Percentiles rank a stretch among this genome's conserved stretches.
Evolutionary conservation across 495 filamentous ascomycete species (phyloP).

Genomic region (Lentithecium fluviatile): DNA sequence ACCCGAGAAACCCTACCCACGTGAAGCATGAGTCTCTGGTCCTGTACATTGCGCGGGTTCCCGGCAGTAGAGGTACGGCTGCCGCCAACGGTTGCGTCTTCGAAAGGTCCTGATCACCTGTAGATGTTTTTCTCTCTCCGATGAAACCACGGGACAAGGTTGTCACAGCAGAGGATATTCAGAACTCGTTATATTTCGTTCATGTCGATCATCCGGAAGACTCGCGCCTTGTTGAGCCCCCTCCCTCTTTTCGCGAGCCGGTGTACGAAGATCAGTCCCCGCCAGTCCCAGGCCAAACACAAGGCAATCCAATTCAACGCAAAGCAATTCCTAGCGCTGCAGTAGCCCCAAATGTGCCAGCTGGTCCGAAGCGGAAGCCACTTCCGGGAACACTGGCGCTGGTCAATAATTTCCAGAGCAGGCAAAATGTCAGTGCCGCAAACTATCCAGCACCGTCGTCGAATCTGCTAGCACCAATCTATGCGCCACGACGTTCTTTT

Average conservation of each 20-base stretch:
- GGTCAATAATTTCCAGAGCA: slow-evolving; percentile 4
- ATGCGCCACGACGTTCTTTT: neutral
- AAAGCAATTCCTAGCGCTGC: slow-evolving; percentile 17
- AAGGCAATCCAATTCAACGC: slow-evolving; percentile 12
- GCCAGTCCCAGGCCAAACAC: slow-evolving; percentile 3
- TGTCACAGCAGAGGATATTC: slow-evolving; percentile 82
- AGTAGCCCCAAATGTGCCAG: slow-evolving; percentile 4
- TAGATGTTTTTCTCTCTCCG: slow-evolving; percentile 92
- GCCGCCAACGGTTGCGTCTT: slow-evolving; percentile 6
- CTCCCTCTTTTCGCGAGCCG: neutral
- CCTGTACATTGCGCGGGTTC: slow-evolving; percentile 89
- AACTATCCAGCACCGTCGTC: slow-evolving; percentile 1
- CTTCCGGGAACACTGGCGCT: slow-evolving; percentile 6
- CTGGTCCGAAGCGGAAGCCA: slow-evolving; percentile 19
- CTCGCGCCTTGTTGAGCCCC: slow-evolving; percentile 38
- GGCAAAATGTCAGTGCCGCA: slow-evolving; percentile 19
- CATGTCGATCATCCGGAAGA: slow-evolving; percentile 71
- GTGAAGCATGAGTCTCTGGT: slow-evolving; percentile 64
- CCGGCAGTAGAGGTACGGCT: slow-evolving; percentile 76
- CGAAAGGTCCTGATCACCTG: slow-evolving; percentile 8
- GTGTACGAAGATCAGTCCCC: neutral
- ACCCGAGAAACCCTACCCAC: slow-evolving; percentile 72
- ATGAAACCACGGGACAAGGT: slow-evolving; percentile 83
- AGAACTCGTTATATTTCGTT: slow-evolving; percentile 84
- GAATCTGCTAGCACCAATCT: neutral